Percentiles rank a stretch among this genome's conserved stretches.
These are phyloP conservation scores for Mortierella sp. DNA, from an alignment of 371 early-diverging fungal species.

Conservation along the genomic window DNA sequence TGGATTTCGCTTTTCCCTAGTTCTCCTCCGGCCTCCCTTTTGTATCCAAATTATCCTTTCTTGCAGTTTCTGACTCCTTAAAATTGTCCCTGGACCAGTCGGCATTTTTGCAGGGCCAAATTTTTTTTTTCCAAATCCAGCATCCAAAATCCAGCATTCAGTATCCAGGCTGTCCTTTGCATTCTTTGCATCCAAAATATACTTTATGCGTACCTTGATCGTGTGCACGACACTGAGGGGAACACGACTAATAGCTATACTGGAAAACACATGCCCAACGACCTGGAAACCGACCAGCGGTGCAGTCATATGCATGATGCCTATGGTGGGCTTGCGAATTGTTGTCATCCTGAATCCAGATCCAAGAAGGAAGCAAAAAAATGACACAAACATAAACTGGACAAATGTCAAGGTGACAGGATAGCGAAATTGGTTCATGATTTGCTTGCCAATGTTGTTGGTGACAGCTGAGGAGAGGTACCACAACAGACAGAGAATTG, in stretches of 20 bases:
- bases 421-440: slow-evolving; percentile 76
- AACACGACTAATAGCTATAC: slow-evolving; percentile 80
- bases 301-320: slow-evolving; percentile 71
- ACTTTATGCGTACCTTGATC: slow-evolving; percentile 84
- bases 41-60: neutral
- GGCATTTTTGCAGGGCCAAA: neutral
- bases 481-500: slow-evolving; percentile 77
- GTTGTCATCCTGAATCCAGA: slow-evolving; percentile 57
- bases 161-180: too few species aligned
- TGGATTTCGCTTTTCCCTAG: neutral
- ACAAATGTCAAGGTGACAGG: slow-evolving; percentile 86
- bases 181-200: slow-evolving; percentile 69
- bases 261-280: slow-evolving; percentile 85
- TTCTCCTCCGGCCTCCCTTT: neutral
- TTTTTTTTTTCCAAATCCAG: neutral
- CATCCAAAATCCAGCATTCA: too few species aligned
- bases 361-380: slow-evolving; percentile 67
- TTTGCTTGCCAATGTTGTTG: slow-evolving; percentile 83
- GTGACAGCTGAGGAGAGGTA: slow-evolving; percentile 78
- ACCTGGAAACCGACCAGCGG: slow-evolving; percentile 85
- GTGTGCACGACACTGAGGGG: slow-evolving; percentile 91
- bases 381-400: slow-evolving; percentile 81
- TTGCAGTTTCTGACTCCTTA: neutral
- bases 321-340: slow-evolving; percentile 66
- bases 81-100: neutral